Evolutionary conservation across 129 eudicot genomes (phyloP), one percentile per base, ranked within the genome.

Genomic region (Arctium lappa): DNA sequence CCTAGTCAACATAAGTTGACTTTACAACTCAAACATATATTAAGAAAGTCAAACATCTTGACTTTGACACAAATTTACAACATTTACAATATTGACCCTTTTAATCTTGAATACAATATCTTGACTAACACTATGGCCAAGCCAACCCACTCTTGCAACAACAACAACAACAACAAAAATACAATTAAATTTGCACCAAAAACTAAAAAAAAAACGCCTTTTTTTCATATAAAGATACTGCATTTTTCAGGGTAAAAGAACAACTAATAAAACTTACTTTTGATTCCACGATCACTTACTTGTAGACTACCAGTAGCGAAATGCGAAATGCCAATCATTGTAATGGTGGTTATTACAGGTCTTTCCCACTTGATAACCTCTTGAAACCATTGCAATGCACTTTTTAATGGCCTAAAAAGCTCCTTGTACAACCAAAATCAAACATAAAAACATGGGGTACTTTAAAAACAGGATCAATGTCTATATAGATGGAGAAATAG

Each of bases 71-170:
- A 22, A 22, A 0, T 22, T 22, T 22, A 22, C 27, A 22, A 22
- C 27, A 22, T 22, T 22, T 22, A 22, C 27, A 22, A 22, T 22
- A 22, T 22, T 22, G 27, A 22, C 27, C 27, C 27, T 22, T 22
- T 22, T 22, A 22, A 22, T 22, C 27, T 22, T 22, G 27, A 22
- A 22, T 22, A 22, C 27, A 22, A 22, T 22, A 22, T 22, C 27
- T 22, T 22, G 27, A 22, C 27, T 22, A 22, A 22, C 27, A 22
- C 27, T 22, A 90, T 83, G 46, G 92, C 91, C 72, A 22, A 80
- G 15, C 98, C 98, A 60, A 89, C 87, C 92, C 97, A 92, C 88
- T 94, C 98, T 80, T 94, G 60, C 86, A 65, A 44, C 12, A 9
- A 56, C 63, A 65, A 44, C 12, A 9, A 56, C 63, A 50, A 13